Percentiles rank a stretch among this genome's conserved stretches.
Conservation (phyloP, 345 rosid genomes). For the Leavenworthia alabamica region DNA sequence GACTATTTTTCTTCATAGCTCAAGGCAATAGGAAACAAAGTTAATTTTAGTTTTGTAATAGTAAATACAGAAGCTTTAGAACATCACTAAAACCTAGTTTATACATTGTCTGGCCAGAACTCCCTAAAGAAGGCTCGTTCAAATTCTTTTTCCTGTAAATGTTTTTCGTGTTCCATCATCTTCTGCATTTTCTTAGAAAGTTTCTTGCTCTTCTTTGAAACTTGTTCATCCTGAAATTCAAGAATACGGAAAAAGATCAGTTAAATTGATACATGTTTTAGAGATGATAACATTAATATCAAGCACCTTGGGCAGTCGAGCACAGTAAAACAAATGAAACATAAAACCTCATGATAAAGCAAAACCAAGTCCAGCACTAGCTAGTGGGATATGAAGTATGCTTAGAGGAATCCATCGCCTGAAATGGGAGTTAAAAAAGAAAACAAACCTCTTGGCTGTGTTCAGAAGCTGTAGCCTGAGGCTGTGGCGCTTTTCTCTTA, state of each 20-base stretch:
- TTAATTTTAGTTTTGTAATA: not conserved
- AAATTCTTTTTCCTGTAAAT: slow-evolving; percentile 61
- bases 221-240: slow-evolving; percentile 43
- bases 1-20: not conserved
- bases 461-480: too few relatives aligned
- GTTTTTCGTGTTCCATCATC: slow-evolving; percentile 59
- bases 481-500: too few relatives aligned
- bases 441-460: slow-evolving; percentile 25
- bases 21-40: not conserved
- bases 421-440: too few relatives aligned
- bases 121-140: slow-evolving; percentile 72
- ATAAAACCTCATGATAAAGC: not conserved
- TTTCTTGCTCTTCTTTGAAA: slow-evolving; percentile 43
- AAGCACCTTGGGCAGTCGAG: not conserved
- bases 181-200: slow-evolving; percentile 66
- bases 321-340: not conserved
- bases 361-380: not conserved
- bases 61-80: not conserved
- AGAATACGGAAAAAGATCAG: not conserved
- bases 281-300: not conserved
- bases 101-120: slow-evolving; percentile 96
- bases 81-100: slow-evolving; percentile 9
- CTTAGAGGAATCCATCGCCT: too few relatives aligned
- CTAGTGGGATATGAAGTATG: too few relatives aligned
- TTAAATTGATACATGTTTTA: not conserved